Base-by-base conservation (phyloP, 805 yeast species). In the Millerozyma acaciae region DNA sequence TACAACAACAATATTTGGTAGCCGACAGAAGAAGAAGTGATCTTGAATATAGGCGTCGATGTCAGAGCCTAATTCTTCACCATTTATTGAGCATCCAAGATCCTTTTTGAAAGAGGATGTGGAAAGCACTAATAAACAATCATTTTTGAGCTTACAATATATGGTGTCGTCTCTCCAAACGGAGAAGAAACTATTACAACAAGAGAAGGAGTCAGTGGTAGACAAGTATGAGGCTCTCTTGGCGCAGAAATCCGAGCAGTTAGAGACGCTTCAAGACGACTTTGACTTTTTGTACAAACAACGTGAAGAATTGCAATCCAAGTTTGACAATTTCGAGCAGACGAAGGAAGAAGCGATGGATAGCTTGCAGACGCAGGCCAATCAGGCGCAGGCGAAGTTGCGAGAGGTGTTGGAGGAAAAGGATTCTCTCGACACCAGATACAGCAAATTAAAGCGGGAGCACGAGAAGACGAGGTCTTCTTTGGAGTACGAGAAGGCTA, bases 401-500 rank as follows among this genome's bases (percentile, higher is more conserved):
- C 38, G 44, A 15, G 25, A 28, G 8, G 18, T 12, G 49, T 48
- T 16, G 37, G 45, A 21, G 56, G 53, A 18, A 22, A 6, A 7
- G 13, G 13, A n/a, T 23, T n/a, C n/a, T n/a, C 28, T 25, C 9
- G 16, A 25, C 16, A 15, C 43, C 34, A 48, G 41, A 32, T 56
- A 47, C 32, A 55, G 24, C 31, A 44, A 39, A 37, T 35, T 33
- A 53, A 55, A 32, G 18, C 48, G 35, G 39, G 56, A 44, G 32
- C 65, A 48, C 21, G 60, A 65, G 17, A 54, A 60, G 22, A 48
- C 73, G 32, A 49, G 59, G 13, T 47, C 63, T 1, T 62, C 70
- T 27, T 46, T 63, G 30, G 50, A 51, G 26, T 55, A 60, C 26
- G 60, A 61, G 29, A 53, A 55, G 5, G 47, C 60, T 1, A 47